A percentile compares a stretch with the other conserved stretches of the same genome.
Conservation (phyloP, 768 basidiomycete genomes). For the Trametes elegans region DNA sequence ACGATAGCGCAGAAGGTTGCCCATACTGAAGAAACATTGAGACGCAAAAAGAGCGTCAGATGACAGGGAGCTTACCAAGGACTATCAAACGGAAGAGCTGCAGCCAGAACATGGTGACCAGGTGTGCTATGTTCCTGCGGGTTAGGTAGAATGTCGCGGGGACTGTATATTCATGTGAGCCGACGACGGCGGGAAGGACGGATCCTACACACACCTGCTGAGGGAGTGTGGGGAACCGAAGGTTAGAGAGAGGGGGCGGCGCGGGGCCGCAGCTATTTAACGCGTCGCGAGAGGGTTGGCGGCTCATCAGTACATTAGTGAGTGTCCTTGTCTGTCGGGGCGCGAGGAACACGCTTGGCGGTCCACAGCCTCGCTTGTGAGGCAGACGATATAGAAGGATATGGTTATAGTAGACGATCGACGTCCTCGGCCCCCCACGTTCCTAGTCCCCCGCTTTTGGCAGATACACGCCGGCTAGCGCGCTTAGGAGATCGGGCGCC, state of each 20-base stretch:
- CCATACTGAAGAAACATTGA: neutral
- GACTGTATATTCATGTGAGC: neutral
- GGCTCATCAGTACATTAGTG: neutral
- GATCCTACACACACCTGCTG: neutral
- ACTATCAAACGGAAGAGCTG: constrained; percentile 10
- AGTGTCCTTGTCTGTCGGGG: constrained; percentile 3
- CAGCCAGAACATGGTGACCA: constrained; percentile 8
- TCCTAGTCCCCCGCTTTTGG: constrained; percentile 6
- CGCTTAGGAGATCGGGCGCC: neutral
- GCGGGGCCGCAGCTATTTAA: neutral
- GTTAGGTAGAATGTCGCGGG: neutral
- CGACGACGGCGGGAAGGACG: neutral
- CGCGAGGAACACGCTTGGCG: neutral
- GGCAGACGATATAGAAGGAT: neutral
- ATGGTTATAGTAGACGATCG: constrained; percentile 12
- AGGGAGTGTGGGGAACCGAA: neutral
- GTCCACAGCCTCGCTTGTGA: neutral
- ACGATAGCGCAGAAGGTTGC: constrained; percentile 11
- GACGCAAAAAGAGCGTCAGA: too few species aligned
- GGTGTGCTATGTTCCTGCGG: neutral
- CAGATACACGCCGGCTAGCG: neutral
- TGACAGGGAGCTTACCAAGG: constrained; percentile 16
- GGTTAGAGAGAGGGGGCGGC: neutral
- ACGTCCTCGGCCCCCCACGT: neutral
- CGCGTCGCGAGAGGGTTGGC: neutral